Evolutionary conservation across 768 basidiomycete species (phyloP).

Genomic region (Tremella mesenterica): DNA sequence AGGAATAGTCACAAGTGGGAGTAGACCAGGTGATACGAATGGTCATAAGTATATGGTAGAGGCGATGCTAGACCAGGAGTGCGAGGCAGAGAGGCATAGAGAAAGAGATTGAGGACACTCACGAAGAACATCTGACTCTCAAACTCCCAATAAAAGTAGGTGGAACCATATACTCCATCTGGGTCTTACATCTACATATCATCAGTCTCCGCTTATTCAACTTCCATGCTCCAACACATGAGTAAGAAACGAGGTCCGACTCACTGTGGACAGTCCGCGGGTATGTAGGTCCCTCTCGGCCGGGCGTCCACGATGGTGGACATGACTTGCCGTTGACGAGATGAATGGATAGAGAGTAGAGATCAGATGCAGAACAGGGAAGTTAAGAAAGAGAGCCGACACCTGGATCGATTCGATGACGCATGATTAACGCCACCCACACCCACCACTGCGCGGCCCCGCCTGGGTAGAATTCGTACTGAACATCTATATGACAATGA

Average conservation of each 20-base stretch:
- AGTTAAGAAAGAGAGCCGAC: too few relatives aligned
- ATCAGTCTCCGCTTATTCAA: not conserved
- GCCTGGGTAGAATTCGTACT: too few relatives aligned
- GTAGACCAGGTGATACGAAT: not conserved
- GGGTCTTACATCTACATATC: conserved; percentile 19
- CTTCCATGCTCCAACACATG: not conserved
- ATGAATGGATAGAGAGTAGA: not conserved
- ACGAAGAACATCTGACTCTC: conserved; percentile 34
- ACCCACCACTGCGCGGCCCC: too few relatives aligned
- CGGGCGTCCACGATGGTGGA: conserved; percentile 43
- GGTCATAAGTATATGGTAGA: not conserved
- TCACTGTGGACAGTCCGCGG: conserved; percentile 38
- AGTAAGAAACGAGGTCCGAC: not conserved
- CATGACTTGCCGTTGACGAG: conserved; percentile 14
- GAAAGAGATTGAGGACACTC: conserved; percentile 4
- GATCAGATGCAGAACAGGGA: too few relatives aligned
- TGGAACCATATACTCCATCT: conserved; percentile 39
- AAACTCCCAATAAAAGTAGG: conserved; percentile 41
- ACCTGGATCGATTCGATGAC: too few relatives aligned
- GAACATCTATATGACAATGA: too few relatives aligned
- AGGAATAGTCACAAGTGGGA: not conserved
- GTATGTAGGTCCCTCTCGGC: conserved; percentile 35
- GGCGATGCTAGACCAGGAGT: not conserved
- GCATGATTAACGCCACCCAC: too few relatives aligned
- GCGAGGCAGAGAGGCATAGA: not conserved